Conservation (phyloP, 1,139 yeast genomes). For the Sporopachydermia cereana region DNA sequence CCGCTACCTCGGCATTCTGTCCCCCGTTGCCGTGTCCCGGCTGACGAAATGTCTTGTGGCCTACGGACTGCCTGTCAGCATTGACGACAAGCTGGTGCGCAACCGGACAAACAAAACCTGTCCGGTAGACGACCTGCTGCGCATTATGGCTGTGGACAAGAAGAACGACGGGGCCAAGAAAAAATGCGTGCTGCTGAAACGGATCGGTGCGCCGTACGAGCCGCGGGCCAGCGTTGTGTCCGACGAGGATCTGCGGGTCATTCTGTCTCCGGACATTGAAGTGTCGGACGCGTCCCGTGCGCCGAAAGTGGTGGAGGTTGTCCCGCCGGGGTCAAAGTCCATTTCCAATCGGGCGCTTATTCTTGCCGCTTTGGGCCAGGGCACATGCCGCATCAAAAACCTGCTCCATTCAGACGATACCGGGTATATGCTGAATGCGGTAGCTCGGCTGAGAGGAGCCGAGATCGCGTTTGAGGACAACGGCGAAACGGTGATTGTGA, state of each 20-base stretch:
- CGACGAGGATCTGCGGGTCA: constrained; percentile 69
- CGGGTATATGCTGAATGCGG: constrained; percentile 87
- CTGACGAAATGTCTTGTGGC: constrained; percentile 71
- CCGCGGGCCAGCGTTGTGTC: constrained; percentile 75
- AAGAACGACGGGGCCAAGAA: constrained; percentile 90
- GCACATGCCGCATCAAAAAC: constrained; percentile 73
- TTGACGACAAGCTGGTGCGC: constrained; percentile 62
- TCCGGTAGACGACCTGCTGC: constrained; percentile 57
- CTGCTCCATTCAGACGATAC: constrained; percentile 91
- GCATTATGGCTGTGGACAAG: constrained; percentile 92
- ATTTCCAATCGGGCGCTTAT: constrained; percentile 91
- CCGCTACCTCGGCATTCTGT: constrained; percentile 75
- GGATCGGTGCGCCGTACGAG: constrained; percentile 84
- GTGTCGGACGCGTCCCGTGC: constrained; percentile 43
- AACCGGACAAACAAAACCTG: constrained; percentile 58
- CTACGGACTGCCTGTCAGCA: constrained; percentile 74
- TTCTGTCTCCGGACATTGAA: constrained; percentile 71
- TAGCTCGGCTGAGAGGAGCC: constrained; percentile 71
- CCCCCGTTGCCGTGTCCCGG: constrained; percentile 92
- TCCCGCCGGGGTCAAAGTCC: constrained; percentile 96
- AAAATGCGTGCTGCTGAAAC: constrained; percentile 71
- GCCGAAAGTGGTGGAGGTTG: constrained; percentile 37
- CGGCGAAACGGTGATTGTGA: constrained; percentile 78
- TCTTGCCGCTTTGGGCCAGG: constrained; percentile 83
- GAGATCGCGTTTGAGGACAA: constrained; percentile 64